These are phyloP conservation scores for Botryosphaeria dothidea DNA, from an alignment of 2,329 filamentous ascomycete species.

Conservation along the genomic window DNA sequence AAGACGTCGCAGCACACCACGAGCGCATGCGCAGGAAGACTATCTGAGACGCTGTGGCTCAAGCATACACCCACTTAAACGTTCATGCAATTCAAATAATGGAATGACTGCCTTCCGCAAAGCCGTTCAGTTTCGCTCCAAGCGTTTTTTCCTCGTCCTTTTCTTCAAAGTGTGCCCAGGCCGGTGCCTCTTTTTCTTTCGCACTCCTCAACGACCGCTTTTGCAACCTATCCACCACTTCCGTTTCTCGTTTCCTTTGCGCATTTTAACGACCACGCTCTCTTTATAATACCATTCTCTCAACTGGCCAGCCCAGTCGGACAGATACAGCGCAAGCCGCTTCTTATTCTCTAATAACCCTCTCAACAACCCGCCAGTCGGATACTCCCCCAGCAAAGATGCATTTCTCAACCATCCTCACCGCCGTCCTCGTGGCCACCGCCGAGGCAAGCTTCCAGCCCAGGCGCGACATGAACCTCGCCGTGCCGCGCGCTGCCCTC, in stretches of 20 bases:
- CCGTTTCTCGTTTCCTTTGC: neutral
- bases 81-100: conserved; percentile 14
- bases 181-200: conserved; percentile 1
- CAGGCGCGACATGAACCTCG: neutral
- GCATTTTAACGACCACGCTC: conserved; percentile 3
- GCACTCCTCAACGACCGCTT: neutral
- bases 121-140: conserved; percentile 8
- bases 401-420: conserved; percentile 7
- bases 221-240: neutral
- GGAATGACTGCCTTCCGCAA: neutral
- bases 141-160: neutral
- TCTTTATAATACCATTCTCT: neutral
- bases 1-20: conserved; percentile 1
- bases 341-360: neutral
- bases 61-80: neutral
- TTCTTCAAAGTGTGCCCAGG: neutral
- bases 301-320: neutral
- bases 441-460: conserved; percentile 12
- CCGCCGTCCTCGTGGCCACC: neutral
- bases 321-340: conserved; percentile 1
- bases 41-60: conserved; percentile 10
- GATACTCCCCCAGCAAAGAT: neutral
- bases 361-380: neutral
- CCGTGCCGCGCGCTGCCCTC: conserved; percentile 12
- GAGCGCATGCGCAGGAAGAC: neutral